Conservation (phyloP, 805 yeast genomes). For the Candida cerambycidarum region DNA sequence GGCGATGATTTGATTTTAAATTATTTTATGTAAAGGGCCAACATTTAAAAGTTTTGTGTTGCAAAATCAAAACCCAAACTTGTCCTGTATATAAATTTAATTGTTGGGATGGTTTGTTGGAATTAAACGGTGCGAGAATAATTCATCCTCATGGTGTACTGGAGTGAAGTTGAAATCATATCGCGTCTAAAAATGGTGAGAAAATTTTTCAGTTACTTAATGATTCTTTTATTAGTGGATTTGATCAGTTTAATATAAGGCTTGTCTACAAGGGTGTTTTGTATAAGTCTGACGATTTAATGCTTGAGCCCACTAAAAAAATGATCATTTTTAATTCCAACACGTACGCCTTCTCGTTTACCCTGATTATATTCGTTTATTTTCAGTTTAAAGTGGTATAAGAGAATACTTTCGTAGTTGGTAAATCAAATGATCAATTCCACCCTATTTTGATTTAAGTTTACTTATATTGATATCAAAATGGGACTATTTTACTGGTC, state of each 20-base stretch:
- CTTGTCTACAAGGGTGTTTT: no score
- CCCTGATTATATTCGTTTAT: conserved; percentile 51
- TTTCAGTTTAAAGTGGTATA: conserved; percentile 47
- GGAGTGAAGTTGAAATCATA: no score
- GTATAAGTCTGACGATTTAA: no score
- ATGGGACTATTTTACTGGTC: conserved; percentile 36
- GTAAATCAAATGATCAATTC: conserved; percentile 44
- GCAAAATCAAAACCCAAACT: conserved; percentile 4
- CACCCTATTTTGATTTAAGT: conserved; percentile 37
- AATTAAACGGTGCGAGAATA: not conserved
- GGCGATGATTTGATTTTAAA: conserved; percentile 3
- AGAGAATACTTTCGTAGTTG: conserved; percentile 48
- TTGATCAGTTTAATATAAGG: not conserved
- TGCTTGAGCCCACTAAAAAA: not conserved
- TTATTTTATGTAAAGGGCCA: conserved; percentile 1
- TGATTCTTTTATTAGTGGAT: conserved; percentile 1
- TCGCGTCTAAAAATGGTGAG: not conserved
- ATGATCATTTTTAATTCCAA: conserved; percentile 28
- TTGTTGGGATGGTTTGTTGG: conserved; percentile 6
- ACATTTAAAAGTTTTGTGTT: conserved; percentile 5
- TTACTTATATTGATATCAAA: conserved; percentile 12
- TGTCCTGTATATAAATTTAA: conserved; percentile 5
- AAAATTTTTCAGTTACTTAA: not conserved
- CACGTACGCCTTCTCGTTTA: conserved; percentile 49
- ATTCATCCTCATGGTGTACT: no score